A percentile compares a stretch with the other conserved stretches of the same genome.
Conservation (phyloP, 2,329 filamentous ascomycete species). For the Arthrocladium fulminans region DNA sequence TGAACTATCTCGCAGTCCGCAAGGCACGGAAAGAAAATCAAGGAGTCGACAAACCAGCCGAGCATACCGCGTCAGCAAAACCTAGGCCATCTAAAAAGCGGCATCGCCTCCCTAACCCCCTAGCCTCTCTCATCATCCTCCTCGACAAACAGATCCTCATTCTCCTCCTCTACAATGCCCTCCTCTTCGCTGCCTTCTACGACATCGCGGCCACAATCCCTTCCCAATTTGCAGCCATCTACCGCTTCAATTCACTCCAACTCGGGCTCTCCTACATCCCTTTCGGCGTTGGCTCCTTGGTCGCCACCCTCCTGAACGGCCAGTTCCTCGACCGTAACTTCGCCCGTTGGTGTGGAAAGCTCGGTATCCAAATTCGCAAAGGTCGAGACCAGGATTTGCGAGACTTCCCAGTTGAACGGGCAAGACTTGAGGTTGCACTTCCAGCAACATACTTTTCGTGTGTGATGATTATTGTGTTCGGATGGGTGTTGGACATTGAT, state of each 20-base stretch:
- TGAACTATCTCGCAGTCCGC: constrained; percentile 22
- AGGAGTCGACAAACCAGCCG: not conserved
- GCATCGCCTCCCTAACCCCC: constrained; percentile 34
- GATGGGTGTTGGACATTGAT: constrained; percentile 31
- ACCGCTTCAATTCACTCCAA: constrained; percentile 41
- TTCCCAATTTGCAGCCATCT: constrained; percentile 38
- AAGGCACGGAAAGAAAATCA: constrained; percentile 12
- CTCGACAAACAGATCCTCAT: constrained; percentile 30
- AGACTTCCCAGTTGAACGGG: constrained; percentile 43
- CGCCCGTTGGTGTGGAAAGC: constrained; percentile 52
- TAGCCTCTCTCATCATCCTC: constrained; percentile 31
- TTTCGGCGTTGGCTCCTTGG: constrained; percentile 23
- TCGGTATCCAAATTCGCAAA: constrained; percentile 53
- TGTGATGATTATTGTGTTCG: constrained; percentile 28
- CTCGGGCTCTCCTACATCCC: constrained; percentile 33
- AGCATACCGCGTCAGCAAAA: not conserved
- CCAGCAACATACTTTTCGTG: constrained; percentile 25
- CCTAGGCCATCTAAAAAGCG: constrained; percentile 10
- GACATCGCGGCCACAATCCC: constrained; percentile 39
- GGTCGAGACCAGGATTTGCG: constrained; percentile 46
- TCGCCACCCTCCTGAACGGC: constrained; percentile 30
- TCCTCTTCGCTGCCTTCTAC: constrained; percentile 43
- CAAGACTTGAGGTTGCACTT: constrained; percentile 28
- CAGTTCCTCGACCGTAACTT: constrained; percentile 64
- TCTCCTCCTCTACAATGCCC: constrained; percentile 31